phyloP scores from a whole-genome alignment of 2,329 filamentous ascomycete genomes.

The Paecilomyces fulvus region DNA sequence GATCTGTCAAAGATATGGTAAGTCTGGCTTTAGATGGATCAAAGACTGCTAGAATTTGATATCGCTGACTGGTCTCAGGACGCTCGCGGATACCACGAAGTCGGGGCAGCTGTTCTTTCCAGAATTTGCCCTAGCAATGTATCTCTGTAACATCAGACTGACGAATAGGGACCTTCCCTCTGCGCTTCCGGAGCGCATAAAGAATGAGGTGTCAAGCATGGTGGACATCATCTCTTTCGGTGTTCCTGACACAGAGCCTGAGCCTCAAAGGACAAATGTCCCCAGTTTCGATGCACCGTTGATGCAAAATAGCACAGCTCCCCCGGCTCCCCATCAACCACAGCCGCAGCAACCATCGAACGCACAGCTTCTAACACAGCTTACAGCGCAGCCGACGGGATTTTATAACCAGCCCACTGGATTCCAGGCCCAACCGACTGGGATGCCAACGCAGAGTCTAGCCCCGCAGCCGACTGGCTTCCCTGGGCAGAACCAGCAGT shows the following conservation, averaged over 20 bases:
- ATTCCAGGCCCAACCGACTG: constrained; percentile 49
- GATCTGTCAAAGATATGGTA: constrained; percentile 90
- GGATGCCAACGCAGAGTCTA: constrained; percentile 34
- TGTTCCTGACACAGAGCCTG: constrained; percentile 62
- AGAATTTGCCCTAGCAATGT: constrained; percentile 97
- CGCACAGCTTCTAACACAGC: constrained; percentile 48
- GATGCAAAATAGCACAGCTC: constrained; percentile 39
- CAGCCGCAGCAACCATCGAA: constrained; percentile 66
- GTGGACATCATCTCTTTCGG: constrained; percentile 98
- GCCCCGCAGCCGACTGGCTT: constrained; percentile 34
- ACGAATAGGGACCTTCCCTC: constrained; percentile 75
- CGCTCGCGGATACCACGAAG: constrained; percentile 88
- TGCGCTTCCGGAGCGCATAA: constrained; percentile 70
- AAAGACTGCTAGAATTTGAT: constrained; percentile 2
- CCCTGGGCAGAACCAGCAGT: constrained; percentile 41
- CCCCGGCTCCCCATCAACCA: constrained; percentile 54
- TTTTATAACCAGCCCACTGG: constrained; percentile 58
- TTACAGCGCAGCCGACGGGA: constrained; percentile 46
- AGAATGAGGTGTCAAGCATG: constrained; percentile 98
- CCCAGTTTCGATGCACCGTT: constrained; percentile 59
- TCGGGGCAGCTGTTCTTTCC: constrained; percentile 94
- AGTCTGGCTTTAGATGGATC: constrained; percentile 12
- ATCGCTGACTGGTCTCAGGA: constrained; percentile 46
- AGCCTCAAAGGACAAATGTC: constrained; percentile 53
- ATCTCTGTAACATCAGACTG: constrained; percentile 88